Evolutionary conservation across 768 basidiomycete species (phyloP).

Genomic region (Austroboletus festivus): DNA sequence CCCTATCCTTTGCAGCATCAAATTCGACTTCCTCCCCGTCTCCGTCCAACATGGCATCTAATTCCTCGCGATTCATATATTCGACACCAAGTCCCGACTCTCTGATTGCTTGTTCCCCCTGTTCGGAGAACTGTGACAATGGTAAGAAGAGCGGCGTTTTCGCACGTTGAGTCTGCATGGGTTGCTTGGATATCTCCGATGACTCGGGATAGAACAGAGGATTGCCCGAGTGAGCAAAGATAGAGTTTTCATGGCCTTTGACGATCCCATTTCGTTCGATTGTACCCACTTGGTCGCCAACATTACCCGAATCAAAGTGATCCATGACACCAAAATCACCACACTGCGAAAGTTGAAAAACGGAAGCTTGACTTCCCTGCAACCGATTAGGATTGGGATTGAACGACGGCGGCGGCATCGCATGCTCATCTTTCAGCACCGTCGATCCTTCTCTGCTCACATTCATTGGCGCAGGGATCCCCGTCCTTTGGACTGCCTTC

Average conservation of each 20-base stretch:
- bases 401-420: constrained; percentile 40
- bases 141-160: constrained; percentile 40
- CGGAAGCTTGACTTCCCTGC: constrained; percentile 6
- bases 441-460: constrained; percentile 15
- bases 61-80: constrained; percentile 59
- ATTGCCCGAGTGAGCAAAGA: constrained; percentile 6
- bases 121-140: constrained; percentile 59
- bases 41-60: constrained; percentile 44
- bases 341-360: constrained; percentile 16
- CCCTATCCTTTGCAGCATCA: constrained; percentile 10
- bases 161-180: constrained; percentile 7
- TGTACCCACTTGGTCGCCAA: neutral
- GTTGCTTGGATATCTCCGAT: constrained; percentile 17
- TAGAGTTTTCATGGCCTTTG: constrained; percentile 1
- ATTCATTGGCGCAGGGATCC: constrained; percentile 13
- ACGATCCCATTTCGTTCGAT: constrained; percentile 1
- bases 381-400: constrained; percentile 16
- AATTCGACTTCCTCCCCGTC: constrained; percentile 34
- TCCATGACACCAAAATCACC: constrained; percentile 17
- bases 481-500: constrained; percentile 34
- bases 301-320: constrained; percentile 1
- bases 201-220: constrained; percentile 26
- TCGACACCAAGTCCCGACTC: constrained; percentile 67
- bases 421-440: constrained; percentile 22
- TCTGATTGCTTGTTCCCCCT: constrained; percentile 49